Evolutionary conservation across 139 green algal species (phyloP).

Genomic region (Pseudopediastrum boryanum): DNA sequence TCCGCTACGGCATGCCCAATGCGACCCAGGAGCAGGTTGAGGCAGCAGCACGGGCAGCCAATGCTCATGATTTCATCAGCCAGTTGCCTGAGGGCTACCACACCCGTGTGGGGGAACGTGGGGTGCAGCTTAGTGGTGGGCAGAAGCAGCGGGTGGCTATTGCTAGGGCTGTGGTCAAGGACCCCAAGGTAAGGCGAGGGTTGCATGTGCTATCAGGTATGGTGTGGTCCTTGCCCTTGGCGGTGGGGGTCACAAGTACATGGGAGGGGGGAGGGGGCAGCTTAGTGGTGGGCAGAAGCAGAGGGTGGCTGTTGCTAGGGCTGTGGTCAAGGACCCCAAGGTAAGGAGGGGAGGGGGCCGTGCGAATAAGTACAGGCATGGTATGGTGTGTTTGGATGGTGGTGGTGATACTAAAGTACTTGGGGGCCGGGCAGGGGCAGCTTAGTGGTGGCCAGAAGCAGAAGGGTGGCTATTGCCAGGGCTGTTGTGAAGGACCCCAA

Average conservation of each 20-base stretch:
- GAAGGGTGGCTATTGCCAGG: slow-evolving; percentile 78
- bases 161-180: slow-evolving; percentile 79
- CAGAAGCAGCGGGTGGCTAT: slow-evolving; percentile 82
- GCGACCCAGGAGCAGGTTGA: slow-evolving; percentile 34
- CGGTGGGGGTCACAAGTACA: no score
- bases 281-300: slow-evolving; percentile 75
- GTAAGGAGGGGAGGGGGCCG: no score
- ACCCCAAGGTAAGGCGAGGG: no score
- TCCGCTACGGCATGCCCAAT: slow-evolving; percentile 47
- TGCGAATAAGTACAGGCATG: no score
- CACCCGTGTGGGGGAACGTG: slow-evolving; percentile 55
- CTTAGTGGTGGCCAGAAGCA: slow-evolving; percentile 75
- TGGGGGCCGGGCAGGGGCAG: no score
- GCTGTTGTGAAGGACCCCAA: slow-evolving; percentile 80
- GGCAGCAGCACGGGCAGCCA: slow-evolving; percentile 49
- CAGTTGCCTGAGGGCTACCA: slow-evolving; percentile 59
- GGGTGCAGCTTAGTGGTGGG: slow-evolving; percentile 60
- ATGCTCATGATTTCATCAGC: slow-evolving; percentile 68
- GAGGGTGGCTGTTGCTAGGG: slow-evolving; percentile 79
- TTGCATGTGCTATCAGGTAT: no score
- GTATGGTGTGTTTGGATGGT: no score
- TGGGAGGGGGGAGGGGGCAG: no score
- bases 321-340: slow-evolving; percentile 76
- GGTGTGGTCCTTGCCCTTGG: no score
- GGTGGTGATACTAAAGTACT: no score